These are phyloP conservation scores for Coemansia sp. DNA, from an alignment of 192 early-diverging fungal species.

Conservation along the genomic window DNA sequence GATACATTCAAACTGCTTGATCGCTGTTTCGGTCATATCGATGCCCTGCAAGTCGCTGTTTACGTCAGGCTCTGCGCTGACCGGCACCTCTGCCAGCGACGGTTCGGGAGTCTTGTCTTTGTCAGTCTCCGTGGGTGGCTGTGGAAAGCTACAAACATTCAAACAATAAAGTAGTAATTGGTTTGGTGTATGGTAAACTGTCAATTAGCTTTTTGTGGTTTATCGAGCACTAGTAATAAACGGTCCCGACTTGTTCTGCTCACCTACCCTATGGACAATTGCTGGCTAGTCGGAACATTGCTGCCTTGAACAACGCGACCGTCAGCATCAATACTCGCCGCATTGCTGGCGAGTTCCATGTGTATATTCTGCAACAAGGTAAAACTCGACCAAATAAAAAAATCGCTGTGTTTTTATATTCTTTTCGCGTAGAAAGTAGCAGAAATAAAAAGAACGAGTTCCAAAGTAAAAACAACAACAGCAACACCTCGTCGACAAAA, in stretches of 20 bases:
- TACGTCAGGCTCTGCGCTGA: constrained; percentile 1
- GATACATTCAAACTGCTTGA: constrained; percentile 31
- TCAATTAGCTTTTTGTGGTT: neutral
- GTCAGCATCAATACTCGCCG: neutral
- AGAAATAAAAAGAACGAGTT: no score
- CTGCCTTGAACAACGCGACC: neutral
- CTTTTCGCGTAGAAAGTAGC: no score
- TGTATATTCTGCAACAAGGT: no score
- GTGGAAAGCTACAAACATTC: neutral
- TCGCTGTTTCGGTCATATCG: constrained; percentile 34
- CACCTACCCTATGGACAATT: neutral
- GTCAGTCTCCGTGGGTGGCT: neutral
- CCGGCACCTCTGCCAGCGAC: neutral
- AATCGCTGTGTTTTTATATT: no score
- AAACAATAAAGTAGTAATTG: neutral
- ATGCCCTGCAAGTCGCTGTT: constrained; percentile 25
- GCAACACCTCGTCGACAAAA: neutral
- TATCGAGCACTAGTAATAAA: neutral
- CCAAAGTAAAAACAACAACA: no score
- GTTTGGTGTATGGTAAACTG: neutral
- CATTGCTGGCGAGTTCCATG: constrained; percentile 29
- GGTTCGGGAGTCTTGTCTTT: constrained; percentile 11
- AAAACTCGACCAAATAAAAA: no score
- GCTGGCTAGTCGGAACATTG: neutral
- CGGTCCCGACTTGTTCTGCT: neutral